Conservation (phyloP, 257 asterid genomes). For the Jasminum sambac region DNA sequence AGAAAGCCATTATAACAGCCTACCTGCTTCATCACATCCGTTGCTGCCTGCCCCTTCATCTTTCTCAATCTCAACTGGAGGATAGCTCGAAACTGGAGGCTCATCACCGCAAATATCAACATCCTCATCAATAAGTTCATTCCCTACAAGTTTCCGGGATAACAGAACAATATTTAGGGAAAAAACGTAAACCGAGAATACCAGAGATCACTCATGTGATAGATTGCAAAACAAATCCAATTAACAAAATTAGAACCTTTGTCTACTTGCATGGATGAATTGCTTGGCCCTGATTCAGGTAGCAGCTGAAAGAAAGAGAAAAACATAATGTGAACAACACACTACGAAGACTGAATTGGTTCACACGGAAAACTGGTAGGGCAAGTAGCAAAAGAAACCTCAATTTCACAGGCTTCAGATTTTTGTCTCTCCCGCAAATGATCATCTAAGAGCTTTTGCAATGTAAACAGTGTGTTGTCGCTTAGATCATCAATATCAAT, state of each 20-base stretch:
- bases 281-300: slow-evolving; percentile 83
- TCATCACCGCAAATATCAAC: slow-evolving; percentile 83
- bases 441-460: slow-evolving; percentile 65
- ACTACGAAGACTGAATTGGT: neutral
- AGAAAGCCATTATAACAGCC: neutral
- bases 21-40: slow-evolving; percentile 50
- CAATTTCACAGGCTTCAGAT: slow-evolving; percentile 79
- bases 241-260: slow-evolving; percentile 61
- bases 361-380: neutral
- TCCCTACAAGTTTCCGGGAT: slow-evolving; percentile 40
- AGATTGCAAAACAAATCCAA: slow-evolving; percentile 16
- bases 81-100: slow-evolving; percentile 76
- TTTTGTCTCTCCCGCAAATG: slow-evolving; percentile 54
- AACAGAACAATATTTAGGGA: slow-evolving; percentile 20
- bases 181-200: neutral
- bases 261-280: slow-evolving; percentile 75
- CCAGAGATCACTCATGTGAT: slow-evolving; percentile 5
- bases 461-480: slow-evolving; percentile 56
- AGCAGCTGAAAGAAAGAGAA: slow-evolving; percentile 62
- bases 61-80: slow-evolving; percentile 61
- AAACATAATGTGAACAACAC: slow-evolving; percentile 16
- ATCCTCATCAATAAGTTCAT: slow-evolving; percentile 63
- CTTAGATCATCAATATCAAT: slow-evolving; percentile 69
- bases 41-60: slow-evolving; percentile 44
- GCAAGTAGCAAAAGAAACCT: slow-evolving; percentile 43